Conservation (phyloP, 345 rosid species). For the Hypericum perforatum region DNA sequence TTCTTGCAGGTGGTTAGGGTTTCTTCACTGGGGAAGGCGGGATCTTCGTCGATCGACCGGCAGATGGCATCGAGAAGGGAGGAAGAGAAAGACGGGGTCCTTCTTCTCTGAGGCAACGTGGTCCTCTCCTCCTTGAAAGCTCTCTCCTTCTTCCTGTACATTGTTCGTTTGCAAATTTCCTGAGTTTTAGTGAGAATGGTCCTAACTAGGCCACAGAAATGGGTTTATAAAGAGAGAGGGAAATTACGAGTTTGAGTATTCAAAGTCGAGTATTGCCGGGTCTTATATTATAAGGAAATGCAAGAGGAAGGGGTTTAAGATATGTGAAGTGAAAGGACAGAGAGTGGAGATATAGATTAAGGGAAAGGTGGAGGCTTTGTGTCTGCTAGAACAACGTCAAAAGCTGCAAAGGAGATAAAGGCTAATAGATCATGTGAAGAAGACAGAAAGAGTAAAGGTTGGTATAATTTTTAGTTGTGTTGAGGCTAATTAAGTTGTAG, state of each 20-base stretch:
- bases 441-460: too few species aligned
- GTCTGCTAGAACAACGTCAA: constrained; percentile 1
- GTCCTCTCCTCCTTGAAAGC: not conserved
- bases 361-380: not conserved
- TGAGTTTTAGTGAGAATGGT: too few species aligned
- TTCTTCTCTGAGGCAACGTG: constrained; percentile 42
- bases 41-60: constrained; percentile 51
- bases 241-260: too few species aligned
- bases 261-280: too few species aligned
- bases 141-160: not conserved
- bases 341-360: not conserved
- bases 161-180: too few species aligned
- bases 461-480: too few species aligned
- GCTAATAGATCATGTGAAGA: too few species aligned
- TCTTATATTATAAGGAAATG: not conserved
- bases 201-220: too few species aligned
- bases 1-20: constrained; percentile 16
- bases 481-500: too few species aligned
- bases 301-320: not conserved
- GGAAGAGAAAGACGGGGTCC: constrained; percentile 83
- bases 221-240: too few species aligned
- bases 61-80: constrained; percentile 63
- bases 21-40: constrained; percentile 11
- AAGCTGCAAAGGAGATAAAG: not conserved
- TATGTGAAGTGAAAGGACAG: not conserved